phyloP scores from a whole-genome alignment of 345 rosid genomes.

The Moricandia moricandioides region DNA sequence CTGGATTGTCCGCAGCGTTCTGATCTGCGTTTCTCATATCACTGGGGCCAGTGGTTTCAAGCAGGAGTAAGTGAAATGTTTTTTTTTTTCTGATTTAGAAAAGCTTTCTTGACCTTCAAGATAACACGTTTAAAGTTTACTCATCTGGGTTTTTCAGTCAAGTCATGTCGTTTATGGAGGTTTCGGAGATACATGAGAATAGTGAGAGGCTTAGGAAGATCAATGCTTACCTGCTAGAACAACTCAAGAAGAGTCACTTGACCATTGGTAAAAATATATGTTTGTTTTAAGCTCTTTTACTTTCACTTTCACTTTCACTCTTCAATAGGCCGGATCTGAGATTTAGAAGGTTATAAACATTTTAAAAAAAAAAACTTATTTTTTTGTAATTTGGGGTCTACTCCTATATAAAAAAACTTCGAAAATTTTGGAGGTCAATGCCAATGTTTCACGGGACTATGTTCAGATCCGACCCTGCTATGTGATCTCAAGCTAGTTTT shows the following conservation, averaged over 20 bases:
- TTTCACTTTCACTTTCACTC: no score
- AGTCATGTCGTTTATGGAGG: conserved; percentile 52
- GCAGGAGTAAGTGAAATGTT: conserved; percentile 46
- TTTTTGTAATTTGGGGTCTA: no score
- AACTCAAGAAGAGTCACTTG: conserved; percentile 35
- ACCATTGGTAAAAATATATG: conserved; percentile 43
- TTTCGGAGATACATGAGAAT: conserved; percentile 65
- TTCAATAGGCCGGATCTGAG: no score
- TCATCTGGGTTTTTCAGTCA: conserved; percentile 40
- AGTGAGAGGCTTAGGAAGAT: conserved; percentile 58
- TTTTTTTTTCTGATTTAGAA: background rate
- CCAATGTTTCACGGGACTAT: no score
- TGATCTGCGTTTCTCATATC: conserved; percentile 68
- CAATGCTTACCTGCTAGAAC: conserved; percentile 40
- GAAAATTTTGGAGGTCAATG: no score
- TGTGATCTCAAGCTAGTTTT: conserved; percentile 2
- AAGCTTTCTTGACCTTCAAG: conserved; percentile 17
- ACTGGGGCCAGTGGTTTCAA: conserved; percentile 50
- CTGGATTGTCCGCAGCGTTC: conserved; percentile 70
- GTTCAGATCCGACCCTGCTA: no score
- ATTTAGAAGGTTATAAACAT: no score
- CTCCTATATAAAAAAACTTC: no score
- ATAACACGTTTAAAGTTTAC: background rate
- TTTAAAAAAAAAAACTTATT: no score
- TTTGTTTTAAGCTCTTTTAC: background rate